These are phyloP conservation scores for Metarhizium humberi DNA, from an alignment of 2,329 filamentous ascomycete genomes.

Conservation along the genomic window DNA sequence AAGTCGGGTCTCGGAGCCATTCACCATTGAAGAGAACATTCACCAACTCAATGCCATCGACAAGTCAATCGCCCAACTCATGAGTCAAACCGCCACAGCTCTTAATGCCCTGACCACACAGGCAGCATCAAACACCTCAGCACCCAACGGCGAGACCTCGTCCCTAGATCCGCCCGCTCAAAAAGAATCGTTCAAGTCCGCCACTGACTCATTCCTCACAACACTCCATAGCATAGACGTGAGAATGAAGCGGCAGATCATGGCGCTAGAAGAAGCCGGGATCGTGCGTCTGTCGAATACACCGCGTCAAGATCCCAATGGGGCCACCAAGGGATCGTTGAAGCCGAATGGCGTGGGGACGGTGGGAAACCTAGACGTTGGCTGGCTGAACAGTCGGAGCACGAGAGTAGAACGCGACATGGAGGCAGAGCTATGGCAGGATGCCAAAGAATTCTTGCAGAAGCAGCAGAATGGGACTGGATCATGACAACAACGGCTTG, in stretches of 20 bases:
- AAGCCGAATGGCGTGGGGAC: constrained; percentile 46
- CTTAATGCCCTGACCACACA: constrained; percentile 35
- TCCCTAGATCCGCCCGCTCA: constrained; percentile 37
- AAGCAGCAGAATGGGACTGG: constrained; percentile 11
- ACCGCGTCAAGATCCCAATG: constrained; percentile 21
- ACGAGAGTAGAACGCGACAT: constrained; percentile 75
- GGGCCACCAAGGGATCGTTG: constrained; percentile 32
- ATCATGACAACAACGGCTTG: neutral
- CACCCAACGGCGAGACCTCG: constrained; percentile 9
- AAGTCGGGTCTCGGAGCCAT: constrained; percentile 35
- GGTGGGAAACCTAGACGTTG: constrained; percentile 64
- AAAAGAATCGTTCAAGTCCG: constrained; percentile 46
- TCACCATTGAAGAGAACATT: constrained; percentile 69
- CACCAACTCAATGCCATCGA: constrained; percentile 74
- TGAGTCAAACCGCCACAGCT: constrained; percentile 35
- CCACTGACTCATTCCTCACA: constrained; percentile 59
- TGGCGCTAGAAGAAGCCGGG: constrained; percentile 71
- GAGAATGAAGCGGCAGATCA: constrained; percentile 55
- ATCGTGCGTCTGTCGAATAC: constrained; percentile 49
- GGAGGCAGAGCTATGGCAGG: constrained; percentile 68
- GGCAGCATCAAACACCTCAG: constrained; percentile 8
- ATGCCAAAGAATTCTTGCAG: constrained; percentile 27
- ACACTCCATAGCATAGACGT: constrained; percentile 68
- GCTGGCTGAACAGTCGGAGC: constrained; percentile 80
- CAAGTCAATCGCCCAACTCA: constrained; percentile 37